Evolutionary conservation across 495 filamentous ascomycete genomes (phyloP), one percentile per base, ranked within the genome.

Genomic region (Penicillium verhagenii): DNA sequence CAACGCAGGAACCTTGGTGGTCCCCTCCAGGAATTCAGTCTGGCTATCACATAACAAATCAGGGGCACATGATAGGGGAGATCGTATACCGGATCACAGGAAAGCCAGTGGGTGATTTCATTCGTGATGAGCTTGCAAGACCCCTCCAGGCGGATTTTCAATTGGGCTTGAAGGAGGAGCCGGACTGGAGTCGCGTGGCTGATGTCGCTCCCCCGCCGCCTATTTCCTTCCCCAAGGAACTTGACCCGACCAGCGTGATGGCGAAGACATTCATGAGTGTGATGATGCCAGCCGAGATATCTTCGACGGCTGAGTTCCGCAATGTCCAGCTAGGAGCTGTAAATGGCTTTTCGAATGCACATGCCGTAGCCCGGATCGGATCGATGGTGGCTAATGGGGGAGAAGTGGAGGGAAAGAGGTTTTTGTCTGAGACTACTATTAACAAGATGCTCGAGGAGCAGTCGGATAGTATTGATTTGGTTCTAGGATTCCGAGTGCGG

Each of bases 1-100:
- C 72, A 6, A 24, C 51, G 1, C 72, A 79, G 20, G 58, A 66
- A 0, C 77, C 76, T 4, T 79, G 69, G 63, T 78, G 69, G 63
- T 46, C 1, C 6, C 64, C 60, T 4, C 72, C 77, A 6, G 76
- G 77, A 1, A 66, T 68, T 6, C 57, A 57, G 0, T 59, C 47
- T n/a, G 77, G 63, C 0, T 80, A 80, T 39, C 76, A 80, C 18
- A 31, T 67, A 6, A 16, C 66, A 18, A 68, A 52, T 6, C 67
- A 72, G 44, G 77, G 77, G 0, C 66, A 72, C 48, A 39, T 80
- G 24, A 39, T 77, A 4, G 72, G 68, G 1, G 73, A 72, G 23
- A 37, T 80, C n/a, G 63, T 79, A 3, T 61, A 62, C 11, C 66
- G 70, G 4, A 59, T 72, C 7, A 68, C 67, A 7, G 74, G 74